Conservation (phyloP, 768 basidiomycete species). For the Pholiota conissans region DNA sequence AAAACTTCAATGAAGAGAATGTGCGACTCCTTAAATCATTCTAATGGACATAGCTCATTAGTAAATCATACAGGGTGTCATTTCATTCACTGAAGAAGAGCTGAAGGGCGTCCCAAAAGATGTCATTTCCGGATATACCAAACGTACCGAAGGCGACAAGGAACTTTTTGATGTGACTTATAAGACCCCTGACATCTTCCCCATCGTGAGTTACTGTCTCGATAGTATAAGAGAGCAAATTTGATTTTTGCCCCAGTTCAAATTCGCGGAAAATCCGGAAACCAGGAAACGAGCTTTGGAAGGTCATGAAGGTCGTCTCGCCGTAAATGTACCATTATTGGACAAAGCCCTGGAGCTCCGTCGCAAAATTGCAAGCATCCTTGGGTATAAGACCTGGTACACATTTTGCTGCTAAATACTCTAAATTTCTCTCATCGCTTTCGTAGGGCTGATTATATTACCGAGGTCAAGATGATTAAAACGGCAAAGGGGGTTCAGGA, state of each 20-base stretch:
- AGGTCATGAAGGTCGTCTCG: constrained; percentile 67
- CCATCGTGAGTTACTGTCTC: constrained; percentile 49
- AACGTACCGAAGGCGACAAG: constrained; percentile 55
- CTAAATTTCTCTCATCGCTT: neutral
- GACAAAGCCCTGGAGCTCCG: constrained; percentile 69
- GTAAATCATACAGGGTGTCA: constrained; percentile 41
- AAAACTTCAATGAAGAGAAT: constrained; percentile 90
- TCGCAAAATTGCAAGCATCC: constrained; percentile 62
- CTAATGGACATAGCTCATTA: neutral
- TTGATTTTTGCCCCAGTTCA: constrained; percentile 51
- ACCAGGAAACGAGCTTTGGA: constrained; percentile 69
- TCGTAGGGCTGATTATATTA: constrained; percentile 73
- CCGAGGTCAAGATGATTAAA: constrained; percentile 88
- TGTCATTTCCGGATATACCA: constrained; percentile 75
- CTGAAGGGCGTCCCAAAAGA: constrained; percentile 80
- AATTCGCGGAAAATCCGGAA: constrained; percentile 70
- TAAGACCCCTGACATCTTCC: constrained; percentile 83
- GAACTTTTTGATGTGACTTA: constrained; percentile 74
- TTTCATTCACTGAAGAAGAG: constrained; percentile 70
- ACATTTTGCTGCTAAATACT: neutral
- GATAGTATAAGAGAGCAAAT: neutral
- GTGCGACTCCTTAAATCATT: constrained; percentile 31
- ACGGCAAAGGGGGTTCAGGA: constrained; percentile 57
- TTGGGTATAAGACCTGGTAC: constrained; percentile 74
- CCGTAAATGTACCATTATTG: constrained; percentile 70